Evolutionary conservation across 331 rosid species (phyloP), one percentile per base, ranked within the genome.

Genomic region (Quercus tomentella): DNA sequence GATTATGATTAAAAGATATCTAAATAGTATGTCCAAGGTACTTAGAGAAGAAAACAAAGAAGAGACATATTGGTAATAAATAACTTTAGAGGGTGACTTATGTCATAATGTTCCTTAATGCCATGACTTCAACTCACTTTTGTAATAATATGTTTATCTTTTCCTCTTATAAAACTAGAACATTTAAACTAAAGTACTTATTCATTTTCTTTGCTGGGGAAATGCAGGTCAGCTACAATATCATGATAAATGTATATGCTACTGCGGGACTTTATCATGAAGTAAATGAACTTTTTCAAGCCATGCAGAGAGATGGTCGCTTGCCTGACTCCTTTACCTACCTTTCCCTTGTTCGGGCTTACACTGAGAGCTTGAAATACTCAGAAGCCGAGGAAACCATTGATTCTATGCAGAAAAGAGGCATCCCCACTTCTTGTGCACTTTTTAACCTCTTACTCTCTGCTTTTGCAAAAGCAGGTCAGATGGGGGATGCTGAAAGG

Each of bases 181-280:
- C 72, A 26, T 67, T 2, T 11, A 35, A 15, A 65, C 56, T 31
- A 11, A 28, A 65, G 57, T 78, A 86, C 77, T 82, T 26, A 35
- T 73, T 66, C 37, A 72, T 85, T 70, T 57, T 62, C 57, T 65
- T 77, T 72, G 37, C 52, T 61, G 68, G 68, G 79, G 76, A 76
- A 90, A 70, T 85, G 84, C 97, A 94, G 97, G 89, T 92, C 70
- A 86, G 98, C 85, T 94, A 89, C 86, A 89, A 94, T 51, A 94
- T 94, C 67, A 92, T 94, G 97, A 90, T 90, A 80, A 82, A 92
- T 74, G 95, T 89, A 31, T 91, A 89, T 75, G 98, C 96, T 28
- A 82, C 80, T 56, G 93, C 91, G 6, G 97, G 97, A 71, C 91
- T 80, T 70, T 72, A 82, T 77, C 79, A 85, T 61, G 92, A 87